Percentiles rank a stretch among this genome's conserved stretches.
Evolutionary conservation across 108 stramenopile genomes (phyloP).

Genomic region (Ochromonas danica): DNA sequence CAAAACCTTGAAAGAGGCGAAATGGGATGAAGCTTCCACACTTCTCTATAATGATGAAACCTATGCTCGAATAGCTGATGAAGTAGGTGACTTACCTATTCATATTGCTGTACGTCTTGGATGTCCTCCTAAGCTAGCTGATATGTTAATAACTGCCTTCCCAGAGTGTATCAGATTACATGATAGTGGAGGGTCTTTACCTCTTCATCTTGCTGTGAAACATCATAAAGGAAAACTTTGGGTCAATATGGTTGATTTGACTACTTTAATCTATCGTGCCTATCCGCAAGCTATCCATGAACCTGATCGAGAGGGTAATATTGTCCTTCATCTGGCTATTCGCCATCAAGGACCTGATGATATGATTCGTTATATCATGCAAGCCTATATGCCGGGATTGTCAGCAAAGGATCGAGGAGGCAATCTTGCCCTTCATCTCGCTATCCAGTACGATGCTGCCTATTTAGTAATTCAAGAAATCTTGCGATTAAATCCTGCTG

Average conservation of each 20-base stretch:
- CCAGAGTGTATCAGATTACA: not conserved
- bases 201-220: not conserved
- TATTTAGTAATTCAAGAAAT: not conserved
- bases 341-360: not conserved
- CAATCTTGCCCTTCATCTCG: not conserved
- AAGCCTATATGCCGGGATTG: not conserved
- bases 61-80: not conserved
- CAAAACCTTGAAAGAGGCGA: not conserved
- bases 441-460: not conserved
- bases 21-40: conserved; percentile 1
- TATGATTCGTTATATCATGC: not conserved
- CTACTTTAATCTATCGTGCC: not conserved
- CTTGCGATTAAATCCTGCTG: not conserved
- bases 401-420: not conserved
- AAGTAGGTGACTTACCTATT: not conserved
- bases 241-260: not conserved
- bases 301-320: not conserved
- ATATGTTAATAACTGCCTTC: not conserved
- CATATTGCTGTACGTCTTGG: not conserved
- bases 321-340: not conserved
- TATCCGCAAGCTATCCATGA: not conserved
- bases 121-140: not conserved
- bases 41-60: conserved; percentile 17
- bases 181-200: not conserved
- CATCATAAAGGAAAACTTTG: conserved; percentile 9